Percentiles rank a stretch among this genome's conserved stretches.
Conservation (phyloP, 768 basidiomycete genomes). For the Podaxis sp. region DNA sequence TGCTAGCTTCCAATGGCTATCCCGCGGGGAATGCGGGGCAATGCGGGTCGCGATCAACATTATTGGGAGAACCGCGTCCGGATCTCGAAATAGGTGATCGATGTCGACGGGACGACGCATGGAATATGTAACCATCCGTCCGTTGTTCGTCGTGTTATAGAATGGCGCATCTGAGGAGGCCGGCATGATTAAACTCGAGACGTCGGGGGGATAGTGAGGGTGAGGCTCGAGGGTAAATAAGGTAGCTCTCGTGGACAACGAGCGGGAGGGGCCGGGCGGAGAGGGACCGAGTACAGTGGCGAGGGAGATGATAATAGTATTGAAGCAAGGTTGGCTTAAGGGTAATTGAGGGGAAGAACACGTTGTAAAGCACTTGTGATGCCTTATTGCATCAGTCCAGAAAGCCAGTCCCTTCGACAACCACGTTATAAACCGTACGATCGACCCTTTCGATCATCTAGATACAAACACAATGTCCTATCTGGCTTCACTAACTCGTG, state of each 20-base stretch:
- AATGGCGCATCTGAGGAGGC: neutral
- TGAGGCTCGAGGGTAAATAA: neutral
- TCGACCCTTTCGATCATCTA: conserved; percentile 4
- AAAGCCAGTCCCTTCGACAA: conserved; percentile 1
- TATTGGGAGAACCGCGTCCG: conserved; percentile 7
- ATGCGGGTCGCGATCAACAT: conserved; percentile 10
- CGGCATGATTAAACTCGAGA: neutral
- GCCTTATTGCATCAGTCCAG: conserved; percentile 3
- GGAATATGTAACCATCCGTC: conserved; percentile 8
- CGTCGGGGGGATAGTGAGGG: neutral
- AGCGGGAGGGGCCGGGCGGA: neutral
- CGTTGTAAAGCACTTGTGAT: conserved; percentile 11
- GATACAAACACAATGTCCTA: neutral
- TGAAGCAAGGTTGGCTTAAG: conserved; percentile 11
- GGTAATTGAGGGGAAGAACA: conserved; percentile 10
- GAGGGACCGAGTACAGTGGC: neutral
- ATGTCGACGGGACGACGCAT: conserved; percentile 16
- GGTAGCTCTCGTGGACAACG: neutral
- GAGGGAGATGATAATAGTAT: conserved; percentile 1
- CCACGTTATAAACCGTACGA: conserved; percentile 10
- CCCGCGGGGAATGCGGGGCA: conserved; percentile 9
- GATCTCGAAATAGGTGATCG: conserved; percentile 14
- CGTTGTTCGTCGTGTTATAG: conserved; percentile 1
- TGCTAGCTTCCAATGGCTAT: conserved; percentile 14
- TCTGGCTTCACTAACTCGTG: conserved; percentile 8